These are phyloP conservation scores for Arxiozyma slooffiae DNA, from an alignment of 1,139 yeast genomes.

Conservation along the genomic window DNA sequence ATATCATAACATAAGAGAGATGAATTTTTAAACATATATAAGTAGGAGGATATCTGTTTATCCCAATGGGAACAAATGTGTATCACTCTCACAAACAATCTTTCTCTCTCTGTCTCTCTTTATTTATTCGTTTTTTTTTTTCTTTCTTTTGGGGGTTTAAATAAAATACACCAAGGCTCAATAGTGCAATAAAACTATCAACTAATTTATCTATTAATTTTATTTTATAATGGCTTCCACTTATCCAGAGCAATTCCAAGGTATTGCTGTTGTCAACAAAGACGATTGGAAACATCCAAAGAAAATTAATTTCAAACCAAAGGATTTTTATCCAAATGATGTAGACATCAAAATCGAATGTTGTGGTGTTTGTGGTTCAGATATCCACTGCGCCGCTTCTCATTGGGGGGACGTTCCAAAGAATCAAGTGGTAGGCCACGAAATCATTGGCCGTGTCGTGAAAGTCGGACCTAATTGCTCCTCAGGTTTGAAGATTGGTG, in stretches of 20 bases:
- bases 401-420: conserved; percentile 33
- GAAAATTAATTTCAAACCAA: conserved; percentile 31
- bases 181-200: not conserved
- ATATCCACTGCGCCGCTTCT: conserved; percentile 34
- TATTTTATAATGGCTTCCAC: not conserved
- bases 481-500: conserved; percentile 38
- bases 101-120: too few species aligned
- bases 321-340: conserved; percentile 29
- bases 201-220: too few species aligned
- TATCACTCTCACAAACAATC: too few species aligned
- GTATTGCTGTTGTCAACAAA: conserved; percentile 36
- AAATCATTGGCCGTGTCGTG: conserved; percentile 39
- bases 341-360: conserved; percentile 34
- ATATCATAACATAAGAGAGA: too few species aligned
- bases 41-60: too few species aligned
- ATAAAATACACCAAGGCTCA: too few species aligned
- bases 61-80: too few species aligned
- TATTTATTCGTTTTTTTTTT: too few species aligned
- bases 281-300: conserved; percentile 39
- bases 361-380: conserved; percentile 53
- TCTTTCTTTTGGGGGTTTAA: too few species aligned
- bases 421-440: conserved; percentile 41
- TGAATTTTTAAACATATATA: too few species aligned
- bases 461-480: conserved; percentile 34
- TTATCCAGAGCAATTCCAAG: conserved; percentile 39